A percentile compares a stretch with the other conserved stretches of the same genome.
These are phyloP conservation scores for Melastoma candidum DNA, from an alignment of 441 rosid species.

Conservation along the genomic window DNA sequence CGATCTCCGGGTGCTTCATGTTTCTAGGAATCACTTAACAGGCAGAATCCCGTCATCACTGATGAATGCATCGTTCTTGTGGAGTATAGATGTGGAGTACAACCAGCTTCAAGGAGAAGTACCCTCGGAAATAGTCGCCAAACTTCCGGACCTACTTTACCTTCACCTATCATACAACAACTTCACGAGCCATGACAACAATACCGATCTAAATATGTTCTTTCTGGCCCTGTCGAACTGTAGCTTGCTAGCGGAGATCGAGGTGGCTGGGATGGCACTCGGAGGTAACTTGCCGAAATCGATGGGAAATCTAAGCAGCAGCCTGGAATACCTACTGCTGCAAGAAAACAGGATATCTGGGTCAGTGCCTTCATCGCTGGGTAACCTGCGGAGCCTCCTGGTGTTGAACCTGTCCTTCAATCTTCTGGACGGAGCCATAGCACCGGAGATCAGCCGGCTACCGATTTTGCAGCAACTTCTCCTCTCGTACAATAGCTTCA, in stretches of 20 bases:
- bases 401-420: slow-evolving; percentile 23
- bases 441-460: slow-evolving; percentile 14
- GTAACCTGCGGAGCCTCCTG: slow-evolving; percentile 16
- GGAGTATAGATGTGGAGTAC: slow-evolving; percentile 30
- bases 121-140: slow-evolving; percentile 28
- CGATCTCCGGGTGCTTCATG: slow-evolving; percentile 20
- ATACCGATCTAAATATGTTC: slow-evolving; percentile 41
- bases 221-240: slow-evolving; percentile 36
- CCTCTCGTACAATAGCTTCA: slow-evolving; percentile 26
- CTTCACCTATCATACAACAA: slow-evolving; percentile 35
- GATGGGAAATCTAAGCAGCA: slow-evolving; percentile 18
- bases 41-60: slow-evolving; percentile 35
- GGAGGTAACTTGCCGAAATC: slow-evolving; percentile 39
- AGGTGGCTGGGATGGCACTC: slow-evolving; percentile 39
- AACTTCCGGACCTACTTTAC: slow-evolving; percentile 12
- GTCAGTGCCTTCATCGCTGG: slow-evolving; percentile 20
- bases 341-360: slow-evolving; percentile 26
- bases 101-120: slow-evolving; percentile 34
- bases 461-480: slow-evolving; percentile 19
- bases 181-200: slow-evolving; percentile 31
- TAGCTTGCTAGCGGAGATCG: slow-evolving; percentile 31
- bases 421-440: slow-evolving; percentile 22
- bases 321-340: slow-evolving; percentile 11
- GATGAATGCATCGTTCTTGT: slow-evolving; percentile 22
- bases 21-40: slow-evolving; percentile 37